Base-by-base conservation (phyloP, 306 rosid species). In the Cyclanthera cordifolia region DNA sequence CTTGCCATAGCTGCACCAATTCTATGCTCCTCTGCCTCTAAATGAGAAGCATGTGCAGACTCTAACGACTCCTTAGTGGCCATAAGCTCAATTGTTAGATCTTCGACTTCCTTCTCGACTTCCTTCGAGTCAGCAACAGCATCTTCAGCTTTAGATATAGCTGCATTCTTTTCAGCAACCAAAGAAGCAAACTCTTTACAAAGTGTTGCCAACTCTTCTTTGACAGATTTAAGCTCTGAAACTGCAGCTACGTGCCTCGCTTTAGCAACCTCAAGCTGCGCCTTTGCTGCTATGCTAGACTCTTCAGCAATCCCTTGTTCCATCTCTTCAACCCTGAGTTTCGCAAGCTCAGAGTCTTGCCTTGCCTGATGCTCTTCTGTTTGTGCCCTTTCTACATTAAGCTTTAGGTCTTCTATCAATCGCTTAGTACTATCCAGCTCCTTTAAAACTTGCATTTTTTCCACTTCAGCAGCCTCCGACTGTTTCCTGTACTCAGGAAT, bases 241-340 rank as follows among this genome's bases (percentile, higher is more conserved):
- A 86, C 80, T 25, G 99, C 97, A 70, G 95, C 81, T 25, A 82
- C 13, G 72, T 82, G 86, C 81, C 99, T 85, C 10, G 90, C 92
- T 83, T 86, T 94, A 45, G 99, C 99, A 64, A 94, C 97, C 86
- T 94, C 92, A 63, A 90, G 97, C 75, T 94, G 99, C 4, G 95
- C 95, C 95, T 85, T 90, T 82, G 96, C 97, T 72, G 99, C 99
- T 60, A 90, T 85, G 69, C 99, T 94, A 34, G 99, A 83, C 76
- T 90, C 99, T 3, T 90, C 97, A 63, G 96, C 97, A 71, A 94
- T 85, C 41, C 99, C 99, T 79, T 94, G 97, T 85, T 94, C 99
- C 96, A 94, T 88, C 86, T 94, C 99, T 82, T 90, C 97, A 76
- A 94, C 99, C 78, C 99, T 85, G 64, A 94, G 99, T 83, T 86